Percentiles rank a stretch among this genome's conserved stretches.
phyloP scores from a whole-genome alignment of 768 basidiomycete species.

The Podaxis sp. region DNA sequence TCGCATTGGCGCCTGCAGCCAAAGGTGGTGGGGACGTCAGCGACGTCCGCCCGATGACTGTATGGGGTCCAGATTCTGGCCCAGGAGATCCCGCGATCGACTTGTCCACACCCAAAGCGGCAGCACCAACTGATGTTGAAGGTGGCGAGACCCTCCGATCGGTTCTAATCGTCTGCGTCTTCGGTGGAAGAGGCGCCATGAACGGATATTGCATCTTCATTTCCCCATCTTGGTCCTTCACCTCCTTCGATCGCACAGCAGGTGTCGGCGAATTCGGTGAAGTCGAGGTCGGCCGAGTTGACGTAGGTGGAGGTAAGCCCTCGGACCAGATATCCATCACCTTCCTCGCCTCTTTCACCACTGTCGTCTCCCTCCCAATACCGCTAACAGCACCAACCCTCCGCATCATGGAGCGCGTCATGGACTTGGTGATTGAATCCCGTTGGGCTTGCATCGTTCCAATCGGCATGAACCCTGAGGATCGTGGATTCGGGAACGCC shows the following conservation, averaged over 20 bases:
- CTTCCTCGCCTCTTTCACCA: conserved; percentile 34
- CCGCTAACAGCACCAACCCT: conserved; percentile 17
- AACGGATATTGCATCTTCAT: conserved; percentile 22
- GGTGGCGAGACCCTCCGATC: conserved; percentile 37
- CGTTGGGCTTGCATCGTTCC: conserved; percentile 39
- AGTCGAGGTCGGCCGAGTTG: background rate
- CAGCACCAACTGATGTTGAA: conserved; percentile 18
- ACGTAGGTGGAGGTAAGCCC: background rate
- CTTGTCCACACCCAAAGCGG: background rate
- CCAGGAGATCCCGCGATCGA: background rate
- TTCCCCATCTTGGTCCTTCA: background rate
- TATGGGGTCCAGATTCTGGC: background rate
- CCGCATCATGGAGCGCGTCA: conserved; percentile 15
- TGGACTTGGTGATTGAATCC: conserved; percentile 25
- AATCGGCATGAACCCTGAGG: conserved; percentile 74
- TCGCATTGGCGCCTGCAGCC: background rate
- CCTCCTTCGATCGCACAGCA: background rate
- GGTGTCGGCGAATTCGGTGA: too few relatives aligned
- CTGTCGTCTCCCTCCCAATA: conserved; percentile 26
- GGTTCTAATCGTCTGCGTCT: conserved; percentile 32
- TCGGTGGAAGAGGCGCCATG: conserved; percentile 21
- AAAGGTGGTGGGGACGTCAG: background rate
- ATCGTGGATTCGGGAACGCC: conserved; percentile 61
- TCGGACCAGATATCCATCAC: conserved; percentile 40
- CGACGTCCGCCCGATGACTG: background rate